Evolutionary conservation across 805 yeast species (phyloP), one percentile per base, ranked within the genome.

Genomic region (Hanseniaspora osmophila): DNA sequence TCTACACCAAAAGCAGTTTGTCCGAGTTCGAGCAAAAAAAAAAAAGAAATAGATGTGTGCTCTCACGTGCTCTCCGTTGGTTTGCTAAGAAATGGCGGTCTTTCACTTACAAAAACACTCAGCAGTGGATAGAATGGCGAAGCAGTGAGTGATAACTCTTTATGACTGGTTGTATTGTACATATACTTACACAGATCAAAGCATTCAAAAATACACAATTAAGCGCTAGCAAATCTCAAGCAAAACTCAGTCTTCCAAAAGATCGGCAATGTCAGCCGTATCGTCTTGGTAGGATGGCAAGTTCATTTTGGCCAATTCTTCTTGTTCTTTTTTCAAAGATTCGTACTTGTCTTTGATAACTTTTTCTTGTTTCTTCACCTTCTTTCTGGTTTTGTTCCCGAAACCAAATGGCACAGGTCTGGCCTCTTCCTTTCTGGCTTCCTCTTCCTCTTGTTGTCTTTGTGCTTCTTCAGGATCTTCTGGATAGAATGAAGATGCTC

Each of bases 351-450:
- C 71, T 53, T 77, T 76, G 37, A 81, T 64, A 13, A 71, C 51
- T 46, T 73, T 66, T 53, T 78, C 73, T 53, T 77, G 77, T 48
- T 67, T 66, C 59, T 75, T 73, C 38, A 75, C 75, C 48, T 68
- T 69, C 51, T 68, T 67, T 66, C 88, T 73, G 6, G 88, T 81
- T 55, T 71, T 71, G 59, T 82, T 83, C 46, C 92, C 92, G 86
- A 87, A 82, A 29, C 92, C 90, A 67, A 82, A 82, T 5, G 69
- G 51, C 42, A 67, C 60, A 30, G 65, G 69, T 33, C 59, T 54
- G 29, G 58, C 63, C 19, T 64, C 68, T 30, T 57, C 54, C 27
- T 60, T 65, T 30, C 30, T 10, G 39, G 68, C 66, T 33, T 61
- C 55, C 11, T 63, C 68, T 5, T 65, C 52, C 9, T 57, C 56